Percentiles rank a stretch among this genome's conserved stretches.
phyloP scores from a whole-genome alignment of 495 filamentous ascomycete genomes.

The Cercophora samala region DNA sequence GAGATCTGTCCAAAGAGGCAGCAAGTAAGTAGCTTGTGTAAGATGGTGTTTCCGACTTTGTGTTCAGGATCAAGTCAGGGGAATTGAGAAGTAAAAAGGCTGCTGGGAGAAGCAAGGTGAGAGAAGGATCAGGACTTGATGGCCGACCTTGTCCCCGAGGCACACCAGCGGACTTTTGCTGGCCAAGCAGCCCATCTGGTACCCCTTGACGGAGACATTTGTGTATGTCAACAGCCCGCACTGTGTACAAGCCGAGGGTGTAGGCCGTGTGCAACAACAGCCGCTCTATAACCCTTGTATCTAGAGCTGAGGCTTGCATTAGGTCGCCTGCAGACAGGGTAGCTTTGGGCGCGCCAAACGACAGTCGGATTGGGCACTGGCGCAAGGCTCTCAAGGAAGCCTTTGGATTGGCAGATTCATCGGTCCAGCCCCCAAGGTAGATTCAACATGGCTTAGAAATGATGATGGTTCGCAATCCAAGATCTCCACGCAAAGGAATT shows the following conservation, averaged over 20 bases:
- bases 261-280: not conserved
- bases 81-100: not conserved
- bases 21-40: not conserved
- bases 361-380: not conserved
- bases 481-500: no score
- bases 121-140: not conserved
- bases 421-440: not conserved
- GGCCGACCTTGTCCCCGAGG: not conserved
- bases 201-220: not conserved
- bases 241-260: not conserved
- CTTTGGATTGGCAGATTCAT: not conserved
- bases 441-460: not conserved
- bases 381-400: not conserved
- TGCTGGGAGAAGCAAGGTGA: not conserved
- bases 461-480: no score
- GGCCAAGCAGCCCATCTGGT: not conserved
- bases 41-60: no score
- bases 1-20: not conserved
- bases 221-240: not conserved
- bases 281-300: not conserved
- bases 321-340: not conserved
- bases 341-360: not conserved
- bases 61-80: no score
- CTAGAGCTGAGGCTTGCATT: not conserved
- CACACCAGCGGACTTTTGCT: not conserved